Base-by-base conservation (phyloP, 2,329 filamentous ascomycete genomes). In the Hysterium pulicare region DNA sequence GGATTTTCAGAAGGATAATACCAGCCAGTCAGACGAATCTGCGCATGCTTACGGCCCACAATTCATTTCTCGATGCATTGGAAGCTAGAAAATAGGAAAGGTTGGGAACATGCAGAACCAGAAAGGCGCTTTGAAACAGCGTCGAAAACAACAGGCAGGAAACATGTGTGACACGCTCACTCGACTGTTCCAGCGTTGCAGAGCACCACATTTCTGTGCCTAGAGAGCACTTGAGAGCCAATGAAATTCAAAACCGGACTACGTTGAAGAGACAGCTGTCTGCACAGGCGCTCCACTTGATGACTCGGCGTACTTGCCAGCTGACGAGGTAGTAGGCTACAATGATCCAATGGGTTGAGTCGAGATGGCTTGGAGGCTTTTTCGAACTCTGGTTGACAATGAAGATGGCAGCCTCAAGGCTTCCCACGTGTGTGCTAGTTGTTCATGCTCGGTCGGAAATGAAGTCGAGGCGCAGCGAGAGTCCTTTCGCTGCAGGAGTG, bases 41-140 rank as follows among this genome's bases (percentile, higher is more conserved):
- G 5, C n/a, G 19, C n/a, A 26, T n/a, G 35, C 35, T 38, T 16
- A 24, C 35, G 35, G n/a, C 35, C 35, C 35, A 38, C 35, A 38
- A 24, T n/a, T 38, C 16, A 38, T 38, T 38, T 38, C 35, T 15
- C 22, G 5, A 8, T 24, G 20, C 20, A 26, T n/a, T 24, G 28
- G 20, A 22, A 37, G 19, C 22, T 20, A 20, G 21, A 37, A 20
- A 37, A 13, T 5, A 4, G 24, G 13, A 13, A n/a, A 26, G 15
- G 7, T 24, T 23, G 16, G 24, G 35, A 20, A 38, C 21, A 22
- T 23, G 35, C 22, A 4, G 17, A 17, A n/a, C 10, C 17, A 38
- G 21, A 34, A 16, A 4, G 32, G 32, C 4, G 32, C 32, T 6
- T n/a, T 15, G 17, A 10, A 34, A 34, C 15, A 34, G 32, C 21